phyloP scores from a whole-genome alignment of 306 rosid species.

The Trifolium pratense region DNA sequence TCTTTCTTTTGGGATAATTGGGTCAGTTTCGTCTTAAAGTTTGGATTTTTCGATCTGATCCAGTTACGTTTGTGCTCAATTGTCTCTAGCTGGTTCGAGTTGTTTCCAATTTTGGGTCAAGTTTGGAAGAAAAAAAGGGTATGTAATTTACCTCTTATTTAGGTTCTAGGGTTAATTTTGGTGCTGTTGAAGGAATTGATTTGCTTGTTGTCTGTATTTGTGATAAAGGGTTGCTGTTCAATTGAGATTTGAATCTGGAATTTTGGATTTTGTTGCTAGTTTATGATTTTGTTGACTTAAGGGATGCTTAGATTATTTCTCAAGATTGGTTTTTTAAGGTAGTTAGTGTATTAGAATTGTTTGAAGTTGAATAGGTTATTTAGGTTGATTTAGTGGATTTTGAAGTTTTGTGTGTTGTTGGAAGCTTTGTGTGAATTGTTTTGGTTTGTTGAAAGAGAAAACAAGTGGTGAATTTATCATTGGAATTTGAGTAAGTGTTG shows the following conservation, averaged over 20 bases:
- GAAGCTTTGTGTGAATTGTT: constrained; percentile 46
- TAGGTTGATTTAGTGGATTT: constrained; percentile 33
- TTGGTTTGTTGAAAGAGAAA: constrained; percentile 47
- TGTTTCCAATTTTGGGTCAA: constrained; percentile 4
- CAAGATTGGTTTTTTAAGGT: constrained; percentile 26
- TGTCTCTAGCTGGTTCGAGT: constrained; percentile 30
- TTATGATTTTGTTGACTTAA: constrained; percentile 43
- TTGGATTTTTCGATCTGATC: constrained; percentile 36
- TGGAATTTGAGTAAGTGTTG: constrained; percentile 38
- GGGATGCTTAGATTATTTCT: constrained; percentile 37
- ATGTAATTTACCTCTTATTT: constrained; percentile 52
- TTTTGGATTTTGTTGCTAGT: constrained; percentile 21
- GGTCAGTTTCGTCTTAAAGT: not conserved
- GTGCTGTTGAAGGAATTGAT: constrained; percentile 41
- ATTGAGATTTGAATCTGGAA: constrained; percentile 36
- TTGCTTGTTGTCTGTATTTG: constrained; percentile 13
- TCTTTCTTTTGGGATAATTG: not conserved
- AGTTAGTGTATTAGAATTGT: constrained; percentile 28
- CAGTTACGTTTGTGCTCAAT: constrained; percentile 1
- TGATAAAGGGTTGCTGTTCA: constrained; percentile 15
- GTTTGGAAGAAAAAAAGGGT: constrained; percentile 40
- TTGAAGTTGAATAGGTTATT: constrained; percentile 29
- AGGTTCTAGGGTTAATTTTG: constrained; percentile 51
- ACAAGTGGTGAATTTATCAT: constrained; percentile 14
- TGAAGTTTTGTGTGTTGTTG: constrained; percentile 36